phyloP scores from a whole-genome alignment of 768 basidiomycete genomes.

The Boletus rex-veris region DNA sequence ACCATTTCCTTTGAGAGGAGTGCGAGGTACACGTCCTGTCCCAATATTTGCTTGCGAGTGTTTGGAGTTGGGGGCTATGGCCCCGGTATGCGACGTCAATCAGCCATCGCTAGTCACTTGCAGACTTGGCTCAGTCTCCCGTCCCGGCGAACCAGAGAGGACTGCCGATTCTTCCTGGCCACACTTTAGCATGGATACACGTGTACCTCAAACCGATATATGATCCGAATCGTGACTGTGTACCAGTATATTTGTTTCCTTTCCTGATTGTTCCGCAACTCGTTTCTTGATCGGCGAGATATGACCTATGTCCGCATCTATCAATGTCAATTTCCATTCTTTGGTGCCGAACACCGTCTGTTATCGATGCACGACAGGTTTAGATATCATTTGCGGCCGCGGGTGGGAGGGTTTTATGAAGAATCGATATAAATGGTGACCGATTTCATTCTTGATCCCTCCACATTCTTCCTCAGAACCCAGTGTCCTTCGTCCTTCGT shows the following conservation, averaged over 20 bases:
- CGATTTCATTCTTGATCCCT: not conserved
- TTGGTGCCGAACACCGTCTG: not conserved
- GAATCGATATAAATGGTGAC: conserved; percentile 4
- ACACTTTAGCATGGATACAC: too few relatives aligned
- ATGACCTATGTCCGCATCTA: too few relatives aligned
- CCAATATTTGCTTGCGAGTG: too few relatives aligned
- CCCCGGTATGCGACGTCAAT: too few relatives aligned
- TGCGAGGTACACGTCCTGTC: too few relatives aligned
- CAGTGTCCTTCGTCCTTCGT: not conserved
- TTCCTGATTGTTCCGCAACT: not conserved
- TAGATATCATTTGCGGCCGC: not conserved
- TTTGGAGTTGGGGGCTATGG: too few relatives aligned
- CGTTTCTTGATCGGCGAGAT: too few relatives aligned
- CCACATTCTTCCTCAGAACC: not conserved
- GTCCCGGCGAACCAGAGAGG: not conserved
- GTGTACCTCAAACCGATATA: too few relatives aligned
- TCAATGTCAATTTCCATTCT: not conserved
- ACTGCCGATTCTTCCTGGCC: too few relatives aligned
- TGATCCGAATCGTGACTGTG: not conserved
- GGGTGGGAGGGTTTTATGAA: too few relatives aligned
- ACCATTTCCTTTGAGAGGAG: too few relatives aligned
- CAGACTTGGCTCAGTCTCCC: not conserved
- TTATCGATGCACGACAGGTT: not conserved
- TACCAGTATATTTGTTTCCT: not conserved
- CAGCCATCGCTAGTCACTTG: not conserved